These are phyloP conservation scores for Suhomyces prunicola DNA, from an alignment of 805 yeast species.

Conservation along the genomic window DNA sequence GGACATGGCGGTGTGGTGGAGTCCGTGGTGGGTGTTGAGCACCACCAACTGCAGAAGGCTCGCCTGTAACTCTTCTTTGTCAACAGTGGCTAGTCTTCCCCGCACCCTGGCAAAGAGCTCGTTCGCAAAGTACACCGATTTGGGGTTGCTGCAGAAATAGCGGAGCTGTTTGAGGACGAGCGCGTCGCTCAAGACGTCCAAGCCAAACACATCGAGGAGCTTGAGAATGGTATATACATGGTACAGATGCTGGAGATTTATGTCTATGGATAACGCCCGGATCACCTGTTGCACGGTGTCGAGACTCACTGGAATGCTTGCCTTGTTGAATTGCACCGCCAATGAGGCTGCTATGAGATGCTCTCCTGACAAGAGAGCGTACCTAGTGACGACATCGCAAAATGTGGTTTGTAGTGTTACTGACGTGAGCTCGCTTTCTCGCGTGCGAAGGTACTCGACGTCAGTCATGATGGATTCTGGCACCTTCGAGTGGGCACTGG, in stretches of 20 bases:
- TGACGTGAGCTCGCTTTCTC: no score
- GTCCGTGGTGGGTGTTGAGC: conserved; percentile 6
- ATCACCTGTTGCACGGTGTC: conserved; percentile 9
- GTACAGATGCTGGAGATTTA: conserved; percentile 3
- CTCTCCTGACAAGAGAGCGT: conserved; percentile 20
- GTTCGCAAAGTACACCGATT: conserved; percentile 8
- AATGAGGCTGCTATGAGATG: conserved; percentile 20
- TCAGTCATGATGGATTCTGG: not conserved
- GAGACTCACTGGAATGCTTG: not conserved
- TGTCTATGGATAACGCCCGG: conserved; percentile 10
- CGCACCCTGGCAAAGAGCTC: conserved; percentile 1
- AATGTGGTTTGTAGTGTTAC: not conserved
- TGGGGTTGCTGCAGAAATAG: conserved; percentile 4
- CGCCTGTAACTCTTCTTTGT: conserved; percentile 1
- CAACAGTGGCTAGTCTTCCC: not conserved
- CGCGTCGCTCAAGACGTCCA: not conserved
- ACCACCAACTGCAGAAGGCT: conserved; percentile 3
- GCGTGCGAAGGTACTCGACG: not conserved
- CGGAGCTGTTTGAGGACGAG: conserved; percentile 1
- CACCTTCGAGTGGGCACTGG: conserved; percentile 1
- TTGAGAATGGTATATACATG: conserved; percentile 6
- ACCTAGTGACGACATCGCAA: conserved; percentile 14
- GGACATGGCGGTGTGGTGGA: conserved; percentile 5
- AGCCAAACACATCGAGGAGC: conserved; percentile 4
- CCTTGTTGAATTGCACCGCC: conserved; percentile 6